A percentile compares a stretch with the other conserved stretches of the same genome.
Evolutionary conservation across 192 early-diverging fungal genomes (phyloP).

Genomic region (Kickxella alabastrina): DNA sequence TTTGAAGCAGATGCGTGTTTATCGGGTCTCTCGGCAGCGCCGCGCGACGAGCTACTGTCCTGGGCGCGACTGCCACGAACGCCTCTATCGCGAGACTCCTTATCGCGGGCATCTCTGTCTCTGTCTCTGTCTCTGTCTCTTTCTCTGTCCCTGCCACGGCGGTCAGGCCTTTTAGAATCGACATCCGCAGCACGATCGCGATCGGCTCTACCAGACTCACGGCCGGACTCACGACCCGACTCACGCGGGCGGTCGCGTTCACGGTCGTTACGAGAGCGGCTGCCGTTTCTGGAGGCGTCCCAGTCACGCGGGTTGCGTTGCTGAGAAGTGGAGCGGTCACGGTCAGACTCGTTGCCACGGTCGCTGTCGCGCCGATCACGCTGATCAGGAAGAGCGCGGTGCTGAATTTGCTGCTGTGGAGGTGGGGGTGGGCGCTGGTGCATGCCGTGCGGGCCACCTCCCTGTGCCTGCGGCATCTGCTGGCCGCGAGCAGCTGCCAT

Average conservation of each 20-base stretch:
- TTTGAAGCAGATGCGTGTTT: no score
- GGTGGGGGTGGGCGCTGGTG: conserved; percentile 15
- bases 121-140: neutral
- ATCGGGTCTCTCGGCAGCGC: no score
- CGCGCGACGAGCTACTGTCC: neutral
- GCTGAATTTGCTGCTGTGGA: neutral
- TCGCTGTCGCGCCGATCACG: conserved; percentile 27
- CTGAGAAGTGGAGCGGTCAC: conserved; percentile 26
- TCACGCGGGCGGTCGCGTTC: conserved; percentile 5
- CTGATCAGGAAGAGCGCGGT: neutral
- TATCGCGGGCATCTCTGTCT: neutral
- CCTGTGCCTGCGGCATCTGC: conserved; percentile 23
- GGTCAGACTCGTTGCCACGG: conserved; percentile 30
- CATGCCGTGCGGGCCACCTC: conserved; percentile 15
- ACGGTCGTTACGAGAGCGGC: conserved; percentile 29
- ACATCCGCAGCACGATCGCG: conserved; percentile 8
- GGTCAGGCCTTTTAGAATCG: conserved; percentile 14
- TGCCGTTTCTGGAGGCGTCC: conserved; percentile 9
- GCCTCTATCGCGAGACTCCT: neutral
- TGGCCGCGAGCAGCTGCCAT: conserved; percentile 43
- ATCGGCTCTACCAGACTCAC: conserved; percentile 3
- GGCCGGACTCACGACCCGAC: neutral
- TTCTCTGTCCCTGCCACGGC: conserved; percentile 20
- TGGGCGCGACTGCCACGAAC: neutral
- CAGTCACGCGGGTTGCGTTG: conserved; percentile 19